Percentiles rank a stretch among this genome's conserved stretches.
Evolutionary conservation across 2,329 filamentous ascomycete species (phyloP).

Genomic region (Metarhizium robertsii): DNA sequence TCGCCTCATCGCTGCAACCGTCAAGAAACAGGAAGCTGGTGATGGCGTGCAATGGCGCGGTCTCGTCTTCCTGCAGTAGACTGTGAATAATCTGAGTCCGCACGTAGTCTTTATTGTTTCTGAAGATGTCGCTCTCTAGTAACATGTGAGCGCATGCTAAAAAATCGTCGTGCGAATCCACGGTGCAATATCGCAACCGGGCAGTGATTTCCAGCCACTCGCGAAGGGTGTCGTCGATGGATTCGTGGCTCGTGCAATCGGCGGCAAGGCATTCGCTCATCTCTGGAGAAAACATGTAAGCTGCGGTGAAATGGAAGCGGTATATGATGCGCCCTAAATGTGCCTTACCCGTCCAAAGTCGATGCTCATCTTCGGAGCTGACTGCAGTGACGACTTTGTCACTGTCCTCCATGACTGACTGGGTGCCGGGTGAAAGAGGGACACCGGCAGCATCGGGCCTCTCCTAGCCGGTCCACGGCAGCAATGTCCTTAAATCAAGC

Average conservation of each 20-base stretch:
- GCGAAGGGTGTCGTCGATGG: slow-evolving; percentile 77
- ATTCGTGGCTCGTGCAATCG: slow-evolving; percentile 42
- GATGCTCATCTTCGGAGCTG: slow-evolving; percentile 64
- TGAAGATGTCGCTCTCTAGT: slow-evolving; percentile 66
- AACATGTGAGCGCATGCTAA: slow-evolving; percentile 72
- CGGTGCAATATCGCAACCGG: slow-evolving; percentile 64
- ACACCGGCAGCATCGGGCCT: slow-evolving; percentile 26
- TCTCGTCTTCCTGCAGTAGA: slow-evolving; percentile 75
- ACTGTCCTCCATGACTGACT: slow-evolving; percentile 50
- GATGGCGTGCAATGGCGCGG: slow-evolving; percentile 70
- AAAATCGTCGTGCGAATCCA: slow-evolving; percentile 69
- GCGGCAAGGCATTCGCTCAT: slow-evolving; percentile 36
- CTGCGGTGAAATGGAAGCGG: background rate
- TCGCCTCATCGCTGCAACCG: slow-evolving; percentile 65
- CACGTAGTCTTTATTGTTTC: slow-evolving; percentile 71
- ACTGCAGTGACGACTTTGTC: slow-evolving; percentile 47
- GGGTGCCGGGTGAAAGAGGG: slow-evolving; percentile 16
- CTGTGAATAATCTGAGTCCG: slow-evolving; percentile 89
- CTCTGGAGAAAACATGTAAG: slow-evolving; percentile 24
- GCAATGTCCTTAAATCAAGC: background rate
- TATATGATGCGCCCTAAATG: background rate
- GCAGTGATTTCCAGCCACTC: slow-evolving; percentile 74
- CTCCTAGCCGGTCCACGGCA: slow-evolving; percentile 5
- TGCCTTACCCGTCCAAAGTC: slow-evolving; percentile 75
- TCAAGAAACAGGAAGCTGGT: slow-evolving; percentile 80